phyloP scores from a whole-genome alignment of 495 filamentous ascomycete genomes.

The Podospora appendiculata region DNA sequence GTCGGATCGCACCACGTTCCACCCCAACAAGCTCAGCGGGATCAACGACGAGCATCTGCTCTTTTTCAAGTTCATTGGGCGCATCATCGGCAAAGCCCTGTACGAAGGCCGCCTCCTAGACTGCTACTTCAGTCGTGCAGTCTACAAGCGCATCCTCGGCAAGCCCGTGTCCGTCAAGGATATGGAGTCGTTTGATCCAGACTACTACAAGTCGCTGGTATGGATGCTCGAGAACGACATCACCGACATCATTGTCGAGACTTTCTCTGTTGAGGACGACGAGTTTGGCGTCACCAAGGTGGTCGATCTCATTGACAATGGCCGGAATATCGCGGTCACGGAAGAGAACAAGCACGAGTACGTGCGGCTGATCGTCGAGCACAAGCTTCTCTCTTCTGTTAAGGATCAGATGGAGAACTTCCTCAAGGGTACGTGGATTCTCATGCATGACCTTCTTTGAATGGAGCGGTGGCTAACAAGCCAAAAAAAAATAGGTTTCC shows the following conservation, averaged over 20 bases:
- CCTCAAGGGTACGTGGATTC: conserved; percentile 61
- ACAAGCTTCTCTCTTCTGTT: conserved; percentile 83
- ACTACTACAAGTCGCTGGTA: conserved; percentile 97
- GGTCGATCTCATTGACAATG: conserved; percentile 79
- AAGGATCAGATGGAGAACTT: conserved; percentile 93
- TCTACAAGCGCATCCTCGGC: conserved; percentile 95
- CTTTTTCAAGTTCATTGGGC: conserved; percentile 99
- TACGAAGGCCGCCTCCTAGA: conserved; percentile 95
- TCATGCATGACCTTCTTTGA: background rate
- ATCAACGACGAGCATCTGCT: conserved; percentile 93
- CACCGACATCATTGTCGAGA: conserved; percentile 97
- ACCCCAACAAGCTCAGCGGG: conserved; percentile 85
- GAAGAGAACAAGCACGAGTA: conserved; percentile 99
- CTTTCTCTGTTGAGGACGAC: conserved; percentile 87
- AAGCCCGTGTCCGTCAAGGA: conserved; percentile 96
- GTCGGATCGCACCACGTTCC: conserved; percentile 97
- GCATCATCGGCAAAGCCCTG: conserved; percentile 96
- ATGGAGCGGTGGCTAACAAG: conserved; percentile 11
- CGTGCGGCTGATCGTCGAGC: conserved; percentile 86
- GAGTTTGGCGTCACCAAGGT: conserved; percentile 84
- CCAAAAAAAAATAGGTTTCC: conserved; percentile 58
- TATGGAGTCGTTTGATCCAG: conserved; percentile 97
- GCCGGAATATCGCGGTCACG: conserved; percentile 86
- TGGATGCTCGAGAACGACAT: conserved; percentile 99
- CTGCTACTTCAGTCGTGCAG: conserved; percentile 97